A percentile compares a stretch with the other conserved stretches of the same genome.
Evolutionary conservation across 768 basidiomycete species (phyloP).

Genomic region (Albatrellus ellisii): DNA sequence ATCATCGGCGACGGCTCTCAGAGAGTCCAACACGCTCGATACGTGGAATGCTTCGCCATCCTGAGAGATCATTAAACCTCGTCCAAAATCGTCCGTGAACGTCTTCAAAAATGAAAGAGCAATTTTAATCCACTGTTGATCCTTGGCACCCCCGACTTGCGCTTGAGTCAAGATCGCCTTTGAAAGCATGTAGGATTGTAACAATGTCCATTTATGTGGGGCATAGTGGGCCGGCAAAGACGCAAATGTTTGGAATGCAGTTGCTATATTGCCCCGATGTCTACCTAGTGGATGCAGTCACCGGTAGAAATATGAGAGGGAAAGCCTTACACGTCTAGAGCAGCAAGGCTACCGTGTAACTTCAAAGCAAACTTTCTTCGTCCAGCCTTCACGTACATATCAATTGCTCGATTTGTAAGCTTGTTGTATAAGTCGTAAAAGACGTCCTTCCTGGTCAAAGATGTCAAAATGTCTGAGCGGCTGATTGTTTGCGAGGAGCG

Average conservation of each 20-base stretch:
- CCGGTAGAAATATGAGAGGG: not conserved
- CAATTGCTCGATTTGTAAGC: slow-evolving; percentile 71
- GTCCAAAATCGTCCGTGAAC: slow-evolving; percentile 40
- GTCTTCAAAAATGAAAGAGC: slow-evolving; percentile 66
- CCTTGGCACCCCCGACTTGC: slow-evolving; percentile 39
- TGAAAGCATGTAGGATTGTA: slow-evolving; percentile 71
- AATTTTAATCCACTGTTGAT: slow-evolving; percentile 72
- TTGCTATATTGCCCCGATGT: slow-evolving; percentile 47
- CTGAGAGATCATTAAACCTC: slow-evolving; percentile 40
- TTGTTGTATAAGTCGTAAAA: slow-evolving; percentile 73
- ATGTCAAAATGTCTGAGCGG: slow-evolving; percentile 44
- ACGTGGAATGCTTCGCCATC: slow-evolving; percentile 40
- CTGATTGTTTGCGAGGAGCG: slow-evolving; percentile 30
- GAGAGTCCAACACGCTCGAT: slow-evolving; percentile 30
- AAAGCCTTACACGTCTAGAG: slow-evolving; percentile 71
- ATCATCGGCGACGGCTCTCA: slow-evolving; percentile 35
- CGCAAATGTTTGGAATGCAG: slow-evolving; percentile 57
- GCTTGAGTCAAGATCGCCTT: slow-evolving; percentile 58
- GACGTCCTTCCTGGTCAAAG: slow-evolving; percentile 36
- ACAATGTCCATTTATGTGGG: slow-evolving; percentile 66
- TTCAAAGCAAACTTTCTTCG: slow-evolving; percentile 78
- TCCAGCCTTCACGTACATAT: slow-evolving; percentile 72
- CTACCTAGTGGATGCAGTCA: slow-evolving; percentile 25
- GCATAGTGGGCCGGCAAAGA: slow-evolving; percentile 82
- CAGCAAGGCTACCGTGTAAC: slow-evolving; percentile 76